These are phyloP conservation scores for Pholiota molesta DNA, from an alignment of 768 basidiomycete genomes.

Conservation along the genomic window DNA sequence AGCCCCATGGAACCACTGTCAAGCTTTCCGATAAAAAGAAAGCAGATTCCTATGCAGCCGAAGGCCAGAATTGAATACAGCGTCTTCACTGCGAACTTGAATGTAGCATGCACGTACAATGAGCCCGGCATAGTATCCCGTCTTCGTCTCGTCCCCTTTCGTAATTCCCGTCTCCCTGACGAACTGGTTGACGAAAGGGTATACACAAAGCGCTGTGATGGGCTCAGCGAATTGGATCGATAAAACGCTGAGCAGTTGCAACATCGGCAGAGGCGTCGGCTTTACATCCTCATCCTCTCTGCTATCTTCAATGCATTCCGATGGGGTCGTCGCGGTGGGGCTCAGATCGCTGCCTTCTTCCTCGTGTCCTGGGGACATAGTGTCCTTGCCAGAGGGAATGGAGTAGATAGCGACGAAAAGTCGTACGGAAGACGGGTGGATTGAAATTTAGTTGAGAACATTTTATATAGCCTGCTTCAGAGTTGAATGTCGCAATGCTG, in stretches of 20 bases:
- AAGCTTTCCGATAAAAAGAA: constrained; percentile 48
- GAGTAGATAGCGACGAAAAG: not conserved
- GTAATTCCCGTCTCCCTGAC: constrained; percentile 48
- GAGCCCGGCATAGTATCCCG: constrained; percentile 52
- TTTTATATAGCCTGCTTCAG: not conserved
- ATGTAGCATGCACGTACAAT: constrained; percentile 34
- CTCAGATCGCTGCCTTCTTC: not conserved
- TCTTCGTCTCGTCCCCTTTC: constrained; percentile 44
- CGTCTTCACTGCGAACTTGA: not conserved
- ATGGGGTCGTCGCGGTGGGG: not conserved
- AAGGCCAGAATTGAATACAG: not conserved
- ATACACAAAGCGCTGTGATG: constrained; percentile 45
- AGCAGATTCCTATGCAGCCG: constrained; percentile 38
- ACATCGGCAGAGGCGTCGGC: constrained; percentile 42
- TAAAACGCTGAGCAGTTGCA: constrained; percentile 40
- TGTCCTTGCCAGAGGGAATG: not conserved
- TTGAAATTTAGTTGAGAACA: not conserved
- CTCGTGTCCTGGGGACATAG: not conserved
- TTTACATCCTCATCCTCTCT: constrained; percentile 15
- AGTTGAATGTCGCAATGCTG: not conserved
- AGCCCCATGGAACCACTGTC: constrained; percentile 48
- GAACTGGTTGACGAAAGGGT: constrained; percentile 50
- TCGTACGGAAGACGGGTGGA: not conserved
- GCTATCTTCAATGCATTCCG: not conserved
- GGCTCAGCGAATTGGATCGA: constrained; percentile 48